Base-by-base conservation (phyloP, 495 filamentous ascomycete species). In the Cryomyces antarcticus region DNA sequence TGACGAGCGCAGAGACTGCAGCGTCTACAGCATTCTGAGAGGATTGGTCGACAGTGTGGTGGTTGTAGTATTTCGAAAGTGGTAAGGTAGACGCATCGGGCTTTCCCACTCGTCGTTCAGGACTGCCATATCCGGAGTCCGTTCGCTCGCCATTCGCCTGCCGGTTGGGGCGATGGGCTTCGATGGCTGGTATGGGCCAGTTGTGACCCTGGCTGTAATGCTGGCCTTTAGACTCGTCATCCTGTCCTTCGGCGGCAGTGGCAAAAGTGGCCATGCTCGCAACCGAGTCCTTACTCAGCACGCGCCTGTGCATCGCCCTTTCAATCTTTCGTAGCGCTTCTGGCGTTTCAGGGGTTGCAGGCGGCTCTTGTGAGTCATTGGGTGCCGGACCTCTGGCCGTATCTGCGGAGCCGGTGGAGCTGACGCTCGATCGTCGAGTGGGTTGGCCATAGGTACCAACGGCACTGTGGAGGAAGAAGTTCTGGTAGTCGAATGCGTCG, bases 401-500 rank as follows among this genome's bases (percentile, higher is more conserved):
- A 52, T 85, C 84, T 2, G 73, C 71, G 0, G 82, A 86, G 48
- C 66, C 72, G 37, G 43, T 42, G 27, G 63, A 68, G 44, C 70
- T 76, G 35, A 55, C 58, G 34, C 61, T 67, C 46, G 39, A 47
- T 13, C 52, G 46, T 12, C 58, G 42, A 28, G 77, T 78, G 28
- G 69, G 64, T 13, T 36, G 36, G 44, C 37, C 54, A 46, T 71
- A 77, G 34, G 65, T 80, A n/a, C 83, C 82, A 69, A 93, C 72
- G 11, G 82, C 82, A 52, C 80, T 86, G 54, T 93, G 85, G 7
- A 95, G 69, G 59, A 93, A 93, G 60, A 93, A 92, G 52, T 92
- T 73, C 53, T 96, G 83, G 49, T 97, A 97, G 56, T 94, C 89
- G 57, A 97, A 97, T 5, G 89, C 89, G 56, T 97, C 89, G 50